Base-by-base conservation (phyloP, 2,329 filamentous ascomycete species). In the Aspergillus pseudotamarii region DNA sequence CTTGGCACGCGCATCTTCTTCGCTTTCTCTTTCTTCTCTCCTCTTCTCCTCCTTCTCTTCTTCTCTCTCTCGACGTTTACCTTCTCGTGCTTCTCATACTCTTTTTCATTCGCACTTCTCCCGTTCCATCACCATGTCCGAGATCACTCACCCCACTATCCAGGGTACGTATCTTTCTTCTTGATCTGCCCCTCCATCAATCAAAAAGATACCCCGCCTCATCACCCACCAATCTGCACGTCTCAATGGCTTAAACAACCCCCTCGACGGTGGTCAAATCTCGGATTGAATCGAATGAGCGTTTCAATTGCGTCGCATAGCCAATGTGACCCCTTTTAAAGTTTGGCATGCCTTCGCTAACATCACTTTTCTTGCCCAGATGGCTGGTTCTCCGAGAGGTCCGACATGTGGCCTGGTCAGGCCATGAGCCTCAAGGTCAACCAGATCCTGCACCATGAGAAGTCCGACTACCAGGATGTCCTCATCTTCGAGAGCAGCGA, bases 361-460 rank as follows among this genome's bases (percentile, higher is more conserved):
- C 62, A 23, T 53, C 4, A n/a, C 16, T 32, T 61, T 55, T 41
- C 61, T 57, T 26, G 59, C 38, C 53, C 72, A 97, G 95, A 98
- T 97, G 95, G 94, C 84, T 99, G 95, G 95, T 99, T 99, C 91
- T 92, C 93, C 81, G 95, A 99, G 85, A 94, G 97, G 83, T 96
- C 92, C 73, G 85, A 95, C 78, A 98, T 99, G 94, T 99, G 95
- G 95, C 94, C 95, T 67, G 93, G 95, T 80, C 95, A 98, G 85
- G 95, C 95, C 79, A 98, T 98, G 94, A 97, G 92, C 72, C 90
- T 97, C 79, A 93, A 92, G 83, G 95, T 99, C 82, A 94, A 99
- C 81, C 92, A 97, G 86, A 90, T 99, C 76, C 86, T 99, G 68
- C 94, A 97, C 87, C 94, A 98, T 86, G 95, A 99, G 86, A 98